Evolutionary conservation across 164 flowering plant species (phyloP).

Genomic region (Magnolia changhungtana): DNA sequence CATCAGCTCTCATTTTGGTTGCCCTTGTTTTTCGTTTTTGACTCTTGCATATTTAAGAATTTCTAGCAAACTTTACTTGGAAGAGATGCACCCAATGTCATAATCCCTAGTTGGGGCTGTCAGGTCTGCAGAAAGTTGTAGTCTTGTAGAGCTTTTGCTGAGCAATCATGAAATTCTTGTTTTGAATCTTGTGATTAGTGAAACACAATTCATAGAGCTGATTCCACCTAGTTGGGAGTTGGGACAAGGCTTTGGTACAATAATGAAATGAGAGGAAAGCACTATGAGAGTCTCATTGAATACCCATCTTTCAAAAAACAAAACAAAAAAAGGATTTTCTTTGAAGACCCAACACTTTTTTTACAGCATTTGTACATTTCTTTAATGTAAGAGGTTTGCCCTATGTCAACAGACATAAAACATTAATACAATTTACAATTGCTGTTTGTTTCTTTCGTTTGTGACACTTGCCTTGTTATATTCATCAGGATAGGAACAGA

Average conservation of each 20-base stretch:
- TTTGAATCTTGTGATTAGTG: background rate
- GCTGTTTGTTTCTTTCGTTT: background rate
- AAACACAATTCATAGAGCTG: too few species aligned
- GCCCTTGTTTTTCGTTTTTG: too few species aligned
- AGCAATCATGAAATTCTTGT: background rate
- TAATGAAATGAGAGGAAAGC: background rate
- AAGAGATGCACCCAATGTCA: background rate
- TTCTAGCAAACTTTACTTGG: background rate
- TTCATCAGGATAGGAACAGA: background rate
- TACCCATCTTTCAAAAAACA: background rate
- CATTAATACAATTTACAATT: too few species aligned
- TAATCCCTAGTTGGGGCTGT: background rate
- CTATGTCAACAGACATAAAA: too few species aligned
- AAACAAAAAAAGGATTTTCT: too few species aligned
- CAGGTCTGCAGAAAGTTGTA: background rate
- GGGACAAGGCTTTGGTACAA: background rate
- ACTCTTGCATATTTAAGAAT: too few species aligned
- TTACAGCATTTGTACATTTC: too few species aligned
- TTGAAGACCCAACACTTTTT: too few species aligned
- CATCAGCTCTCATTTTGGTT: too few species aligned
- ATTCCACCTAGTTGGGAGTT: too few species aligned
- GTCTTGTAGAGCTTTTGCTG: background rate
- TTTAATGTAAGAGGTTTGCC: too few species aligned
- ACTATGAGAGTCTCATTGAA: background rate
- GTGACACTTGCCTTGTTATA: background rate